Percentiles rank a stretch among this genome's conserved stretches.
Evolutionary conservation across 768 basidiomycete species (phyloP).

Genomic region (Pulveroboletus sp.): DNA sequence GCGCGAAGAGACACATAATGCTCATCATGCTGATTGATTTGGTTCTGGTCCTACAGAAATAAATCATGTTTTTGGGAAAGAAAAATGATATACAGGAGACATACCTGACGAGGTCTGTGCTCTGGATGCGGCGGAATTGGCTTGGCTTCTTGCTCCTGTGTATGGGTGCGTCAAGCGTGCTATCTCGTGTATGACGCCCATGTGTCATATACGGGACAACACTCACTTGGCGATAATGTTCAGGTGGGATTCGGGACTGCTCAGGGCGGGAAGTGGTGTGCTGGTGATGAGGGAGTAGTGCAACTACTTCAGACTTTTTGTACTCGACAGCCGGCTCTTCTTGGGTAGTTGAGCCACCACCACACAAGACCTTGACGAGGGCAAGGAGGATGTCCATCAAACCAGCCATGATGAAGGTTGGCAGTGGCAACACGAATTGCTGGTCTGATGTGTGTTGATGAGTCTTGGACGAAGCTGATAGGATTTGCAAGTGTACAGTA

Average conservation of each 20-base stretch:
- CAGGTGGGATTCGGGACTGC: neutral
- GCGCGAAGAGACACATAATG: conserved; percentile 71
- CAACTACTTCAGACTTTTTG: conserved; percentile 3
- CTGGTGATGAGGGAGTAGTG: conserved; percentile 12
- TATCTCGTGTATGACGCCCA: conserved; percentile 3
- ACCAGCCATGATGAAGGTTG: conserved; percentile 16
- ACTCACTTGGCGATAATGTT: conserved; percentile 16
- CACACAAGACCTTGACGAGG: conserved; percentile 23
- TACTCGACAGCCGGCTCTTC: conserved; percentile 9
- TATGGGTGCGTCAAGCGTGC: conserved; percentile 1
- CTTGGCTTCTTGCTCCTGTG: conserved; percentile 15
- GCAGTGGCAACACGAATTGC: neutral
- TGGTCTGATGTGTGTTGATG: neutral
- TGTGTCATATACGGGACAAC: neutral
- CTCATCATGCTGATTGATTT: conserved; percentile 64
- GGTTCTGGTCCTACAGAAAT: conserved; percentile 48
- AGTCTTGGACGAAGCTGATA: neutral
- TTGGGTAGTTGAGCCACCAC: conserved; percentile 12
- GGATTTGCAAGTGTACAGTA: conserved; percentile 11
- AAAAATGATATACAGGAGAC: neutral
- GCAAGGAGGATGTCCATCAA: conserved; percentile 27
- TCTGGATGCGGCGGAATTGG: conserved; percentile 17
- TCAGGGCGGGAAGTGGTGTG: neutral
- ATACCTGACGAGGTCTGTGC: conserved; percentile 18
- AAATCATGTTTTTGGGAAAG: neutral